Base-by-base conservation (phyloP, 1,284 basidiomycete genomes). In the Jaminaea rosea region DNA sequence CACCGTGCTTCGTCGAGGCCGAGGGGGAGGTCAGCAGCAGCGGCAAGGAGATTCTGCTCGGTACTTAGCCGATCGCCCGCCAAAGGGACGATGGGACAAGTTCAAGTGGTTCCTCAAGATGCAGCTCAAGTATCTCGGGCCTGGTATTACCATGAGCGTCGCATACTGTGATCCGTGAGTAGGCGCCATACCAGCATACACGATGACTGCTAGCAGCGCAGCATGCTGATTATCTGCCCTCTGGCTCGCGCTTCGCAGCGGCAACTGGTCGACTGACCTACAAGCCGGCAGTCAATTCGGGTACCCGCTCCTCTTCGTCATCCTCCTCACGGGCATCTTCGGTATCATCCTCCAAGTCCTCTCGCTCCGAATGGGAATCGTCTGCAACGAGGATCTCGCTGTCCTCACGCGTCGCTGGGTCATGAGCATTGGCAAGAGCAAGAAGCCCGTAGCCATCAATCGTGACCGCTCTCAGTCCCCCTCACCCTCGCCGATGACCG, bases 231-330 rank as follows among this genome's bases (percentile, higher is more conserved):
- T 10, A 4, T 36, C 34, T 36, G 34, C 4, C 34, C 21, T 10
- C 34, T 36, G 31, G 31, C n/a, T 32, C 10, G 21, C 21, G n/a
- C 34, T 21, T 36, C 34, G 34, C 34, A 36, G 34, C 34, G 69
- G 62, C 26, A 66, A 72, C 46, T 73, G 71, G 71, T 68, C 70
- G 1, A 72, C 73, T 24, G 72, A 75, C 46, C 50, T 75, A 19
- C 55, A 66, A 45, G 72, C 72, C 2, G 73, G 75, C 17, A 65
- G 68, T 13, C 58, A 69, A 26, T 72, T 62, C 44, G 89, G 89
- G 0, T 93, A 91, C 78, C 82, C 83, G 60, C 80, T 93, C 27
- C 80, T 94, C 32, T 91, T 92, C 69, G 80, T 93, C 46, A 84
- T 94, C 10, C 79, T 94, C 2, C 69, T 93, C 15, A 81, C 90